These are phyloP conservation scores for Syncephalastrum monosporum DNA, from an alignment of 371 early-diverging fungal genomes.

Conservation along the genomic window DNA sequence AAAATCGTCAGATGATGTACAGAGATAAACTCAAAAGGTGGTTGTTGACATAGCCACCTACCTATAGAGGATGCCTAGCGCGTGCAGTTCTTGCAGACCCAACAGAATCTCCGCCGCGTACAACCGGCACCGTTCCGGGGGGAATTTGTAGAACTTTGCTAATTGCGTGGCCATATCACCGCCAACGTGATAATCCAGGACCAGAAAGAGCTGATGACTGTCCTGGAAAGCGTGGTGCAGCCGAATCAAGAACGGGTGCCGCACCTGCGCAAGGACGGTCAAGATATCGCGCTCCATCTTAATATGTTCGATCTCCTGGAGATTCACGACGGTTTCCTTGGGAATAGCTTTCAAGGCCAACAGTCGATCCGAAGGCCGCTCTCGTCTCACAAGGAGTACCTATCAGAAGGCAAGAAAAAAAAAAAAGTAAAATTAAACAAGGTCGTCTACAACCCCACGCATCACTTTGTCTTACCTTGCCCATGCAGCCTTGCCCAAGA, in stretches of 20 bases:
- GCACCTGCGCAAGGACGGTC: constrained; percentile 45
- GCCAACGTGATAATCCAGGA: constrained; percentile 85
- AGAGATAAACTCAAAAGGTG: neutral
- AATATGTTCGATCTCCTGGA: constrained; percentile 83
- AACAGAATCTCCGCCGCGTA: constrained; percentile 81
- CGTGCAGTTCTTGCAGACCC: constrained; percentile 77
- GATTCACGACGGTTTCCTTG: constrained; percentile 87
- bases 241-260: constrained; percentile 93
- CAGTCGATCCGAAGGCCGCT: constrained; percentile 44
- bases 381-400: constrained; percentile 84
- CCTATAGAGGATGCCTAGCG: constrained; percentile 73
- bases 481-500: constrained; percentile 60
- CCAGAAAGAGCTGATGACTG: constrained; percentile 89
- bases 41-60: constrained; percentile 16
- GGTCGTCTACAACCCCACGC: neutral
- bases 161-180: constrained; percentile 70
- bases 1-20: constrained; percentile 10
- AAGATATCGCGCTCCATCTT: constrained; percentile 50
- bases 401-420: constrained; percentile 21
- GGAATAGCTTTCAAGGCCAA: constrained; percentile 96
- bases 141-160: constrained; percentile 29
- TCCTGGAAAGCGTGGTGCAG: constrained; percentile 94
- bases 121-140: constrained; percentile 51
- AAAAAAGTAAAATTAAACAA: constrained; percentile 2
- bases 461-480: constrained; percentile 35